Conservation (phyloP, 208 protist genomes). For the Kentomonas sorsogonicus region DNA sequence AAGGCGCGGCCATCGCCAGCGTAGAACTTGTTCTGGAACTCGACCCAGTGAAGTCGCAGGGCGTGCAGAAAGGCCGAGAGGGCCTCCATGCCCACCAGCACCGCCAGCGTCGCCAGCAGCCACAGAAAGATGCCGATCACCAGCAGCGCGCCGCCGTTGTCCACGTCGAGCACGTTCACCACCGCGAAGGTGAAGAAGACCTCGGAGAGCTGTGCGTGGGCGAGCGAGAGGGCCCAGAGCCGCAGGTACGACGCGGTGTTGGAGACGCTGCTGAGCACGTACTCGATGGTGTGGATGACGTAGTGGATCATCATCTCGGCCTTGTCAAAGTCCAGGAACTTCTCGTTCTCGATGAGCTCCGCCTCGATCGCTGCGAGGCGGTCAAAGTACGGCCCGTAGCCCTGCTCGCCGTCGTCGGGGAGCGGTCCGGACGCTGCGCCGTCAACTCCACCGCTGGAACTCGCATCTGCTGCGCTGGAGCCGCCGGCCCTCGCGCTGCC, state of each 20-base stretch:
- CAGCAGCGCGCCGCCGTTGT: constrained; percentile 55
- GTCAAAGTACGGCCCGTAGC: not conserved
- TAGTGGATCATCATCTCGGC: constrained; percentile 96
- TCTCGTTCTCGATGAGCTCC: constrained; percentile 24
- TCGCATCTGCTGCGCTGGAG: not conserved
- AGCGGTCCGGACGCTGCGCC: not conserved
- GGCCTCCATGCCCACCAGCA: constrained; percentile 98
- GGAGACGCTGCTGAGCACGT: constrained; percentile 97
- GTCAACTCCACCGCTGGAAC: not conserved
- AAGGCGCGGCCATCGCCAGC: constrained; percentile 84
- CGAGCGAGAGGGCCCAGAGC: constrained; percentile 99
- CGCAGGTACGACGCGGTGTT: constrained; percentile 99
- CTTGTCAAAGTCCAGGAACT: constrained; percentile 75
- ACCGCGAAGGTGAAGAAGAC: constrained; percentile 87
- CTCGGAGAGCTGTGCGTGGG: constrained; percentile 96
- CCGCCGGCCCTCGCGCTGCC: constrained; percentile 10
- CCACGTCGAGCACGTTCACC: constrained; percentile 30
- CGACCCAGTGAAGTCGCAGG: constrained; percentile 96
- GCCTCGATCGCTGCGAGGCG: constrained; percentile 1
- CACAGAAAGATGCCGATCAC: constrained; percentile 90
- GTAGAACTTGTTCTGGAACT: constrained; percentile 98
- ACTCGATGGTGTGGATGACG: constrained; percentile 99
- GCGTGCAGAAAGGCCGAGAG: constrained; percentile 99
- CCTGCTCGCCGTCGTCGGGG: constrained; percentile 3
- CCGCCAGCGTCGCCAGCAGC: constrained; percentile 91